Evolutionary conservation across 2,329 filamentous ascomycete genomes (phyloP), one percentile per base, ranked within the genome.

Genomic region (Calonectria hawksworthii): DNA sequence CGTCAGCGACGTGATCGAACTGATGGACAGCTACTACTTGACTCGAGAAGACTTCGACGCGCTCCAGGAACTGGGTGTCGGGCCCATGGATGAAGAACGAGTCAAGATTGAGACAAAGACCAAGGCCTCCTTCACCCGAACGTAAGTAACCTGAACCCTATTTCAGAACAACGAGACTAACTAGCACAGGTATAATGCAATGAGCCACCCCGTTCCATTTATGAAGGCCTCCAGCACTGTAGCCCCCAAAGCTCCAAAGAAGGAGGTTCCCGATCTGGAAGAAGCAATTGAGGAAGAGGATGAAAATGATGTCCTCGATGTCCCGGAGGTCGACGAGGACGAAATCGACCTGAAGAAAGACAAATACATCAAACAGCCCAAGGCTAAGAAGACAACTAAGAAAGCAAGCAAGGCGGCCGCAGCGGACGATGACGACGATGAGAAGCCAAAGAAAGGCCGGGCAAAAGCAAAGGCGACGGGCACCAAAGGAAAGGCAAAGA

Each of bases 11-110:
- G 93, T 98, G 69, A 99, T 99, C 81, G 92, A 97, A 69, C 89
- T 98, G 69, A 99, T 99, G 97, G 97, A 99, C 83, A 96, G 94
- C 83, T 99, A 99, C 86, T 99, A 94, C 85, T 88, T 99, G 72
- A 99, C 97, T 0, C 94, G 94, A 76, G 97, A 99, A 30, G 97
- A 99, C 83, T 98, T 96, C 84, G 97, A 99, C 83, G 94, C 93
- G 13, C 95, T 99, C 80, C 90, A 96, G 83, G 97, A 99, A 86
- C 90, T 99, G 30, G 96, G 96, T 9, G 91, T 99, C 18, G 97
- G 96, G 6, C 92, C 93, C 1, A 96, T 98, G 90, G 90, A 93
- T 76, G 92, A 96, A 85, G 93, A 93, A 23, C 88, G 87, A 1
- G 90, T 98, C 78, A 94, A 93, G 74, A 93, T 99, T 68, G 95